phyloP scores from a whole-genome alignment of 768 basidiomycete species.

The Chiua virens region DNA sequence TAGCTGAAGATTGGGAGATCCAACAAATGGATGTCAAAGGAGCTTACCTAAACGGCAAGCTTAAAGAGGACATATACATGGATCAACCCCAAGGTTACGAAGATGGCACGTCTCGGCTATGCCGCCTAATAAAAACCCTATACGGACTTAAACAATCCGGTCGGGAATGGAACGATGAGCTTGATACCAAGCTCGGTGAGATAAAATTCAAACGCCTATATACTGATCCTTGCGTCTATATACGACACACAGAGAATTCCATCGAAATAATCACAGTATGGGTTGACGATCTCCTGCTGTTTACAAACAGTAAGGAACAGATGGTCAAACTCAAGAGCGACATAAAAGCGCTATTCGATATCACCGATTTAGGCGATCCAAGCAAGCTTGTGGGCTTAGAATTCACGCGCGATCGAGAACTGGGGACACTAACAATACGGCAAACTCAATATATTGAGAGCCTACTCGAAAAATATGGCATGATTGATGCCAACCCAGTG shows the following conservation, averaged over 20 bases:
- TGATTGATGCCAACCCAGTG: slow-evolving; percentile 1
- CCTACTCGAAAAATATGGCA: not conserved
- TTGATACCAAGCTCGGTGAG: slow-evolving; percentile 1
- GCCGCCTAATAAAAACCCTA: slow-evolving; percentile 18
- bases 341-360: slow-evolving; percentile 1
- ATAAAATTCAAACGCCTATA: not conserved
- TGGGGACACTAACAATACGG: not conserved
- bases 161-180: slow-evolving; percentile 29
- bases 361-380: slow-evolving; percentile 15
- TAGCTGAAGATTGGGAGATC: too few species aligned
- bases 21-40: too few species aligned
- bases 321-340: not conserved
- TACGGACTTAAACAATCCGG: slow-evolving; percentile 35
- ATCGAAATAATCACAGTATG: slow-evolving; percentile 24
- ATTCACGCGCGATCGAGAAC: not conserved
- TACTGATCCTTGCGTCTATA: slow-evolving; percentile 1
- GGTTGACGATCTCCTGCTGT: slow-evolving; percentile 8
- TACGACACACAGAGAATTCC: not conserved
- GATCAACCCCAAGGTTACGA: slow-evolving; percentile 25
- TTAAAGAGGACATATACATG: slow-evolving; percentile 37
- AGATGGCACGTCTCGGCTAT: slow-evolving; percentile 17
- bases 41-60: slow-evolving; percentile 31
- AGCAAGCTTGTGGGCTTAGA: slow-evolving; percentile 19
- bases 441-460: slow-evolving; percentile 11
- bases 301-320: not conserved